phyloP scores from a whole-genome alignment of 2,329 filamentous ascomycete genomes.

The Trichoderma polysporum region DNA sequence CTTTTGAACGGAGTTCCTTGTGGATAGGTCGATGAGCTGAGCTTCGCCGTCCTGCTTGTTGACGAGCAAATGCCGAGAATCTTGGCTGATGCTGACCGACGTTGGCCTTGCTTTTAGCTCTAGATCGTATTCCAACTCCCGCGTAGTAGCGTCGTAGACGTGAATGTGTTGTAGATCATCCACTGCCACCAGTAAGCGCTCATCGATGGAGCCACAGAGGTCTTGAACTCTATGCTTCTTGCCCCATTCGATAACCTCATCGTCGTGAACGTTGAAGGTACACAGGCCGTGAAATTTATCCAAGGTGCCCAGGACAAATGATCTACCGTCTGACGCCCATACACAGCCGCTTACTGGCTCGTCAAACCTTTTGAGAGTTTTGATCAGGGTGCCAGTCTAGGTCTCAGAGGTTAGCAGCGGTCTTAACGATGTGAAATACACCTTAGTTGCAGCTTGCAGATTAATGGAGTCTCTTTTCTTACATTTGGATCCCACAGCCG shows the following conservation, averaged over 20 bases:
- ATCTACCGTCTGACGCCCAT: slow-evolving; percentile 78
- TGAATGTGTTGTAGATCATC: slow-evolving; percentile 69
- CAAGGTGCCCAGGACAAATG: slow-evolving; percentile 77
- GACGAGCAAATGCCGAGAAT: slow-evolving; percentile 78
- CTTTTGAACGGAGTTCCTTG: slow-evolving; percentile 67
- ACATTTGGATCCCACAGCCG: slow-evolving; percentile 73
- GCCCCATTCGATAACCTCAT: slow-evolving; percentile 64
- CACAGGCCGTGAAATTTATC: slow-evolving; percentile 66
- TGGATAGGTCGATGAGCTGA: slow-evolving; percentile 74
- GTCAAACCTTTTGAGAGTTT: slow-evolving; percentile 67
- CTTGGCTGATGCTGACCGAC: slow-evolving; percentile 76
- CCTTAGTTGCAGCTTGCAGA: too few species aligned
- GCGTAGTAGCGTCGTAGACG: slow-evolving; percentile 77
- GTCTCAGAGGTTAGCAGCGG: not conserved
- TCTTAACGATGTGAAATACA: not conserved
- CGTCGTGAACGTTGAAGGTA: slow-evolving; percentile 67
- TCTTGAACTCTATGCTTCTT: slow-evolving; percentile 77
- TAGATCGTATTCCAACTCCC: slow-evolving; percentile 73
- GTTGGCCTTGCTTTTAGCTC: slow-evolving; percentile 65
- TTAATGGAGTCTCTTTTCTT: slow-evolving; percentile 34
- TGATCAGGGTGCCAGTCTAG: slow-evolving; percentile 63
- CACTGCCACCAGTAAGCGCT: slow-evolving; percentile 75
- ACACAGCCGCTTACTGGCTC: slow-evolving; percentile 85
- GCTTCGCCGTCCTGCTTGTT: slow-evolving; percentile 78
- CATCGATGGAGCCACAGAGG: slow-evolving; percentile 78